phyloP scores from a whole-genome alignment of 805 yeast species.

The Yamadazyma olivae region DNA sequence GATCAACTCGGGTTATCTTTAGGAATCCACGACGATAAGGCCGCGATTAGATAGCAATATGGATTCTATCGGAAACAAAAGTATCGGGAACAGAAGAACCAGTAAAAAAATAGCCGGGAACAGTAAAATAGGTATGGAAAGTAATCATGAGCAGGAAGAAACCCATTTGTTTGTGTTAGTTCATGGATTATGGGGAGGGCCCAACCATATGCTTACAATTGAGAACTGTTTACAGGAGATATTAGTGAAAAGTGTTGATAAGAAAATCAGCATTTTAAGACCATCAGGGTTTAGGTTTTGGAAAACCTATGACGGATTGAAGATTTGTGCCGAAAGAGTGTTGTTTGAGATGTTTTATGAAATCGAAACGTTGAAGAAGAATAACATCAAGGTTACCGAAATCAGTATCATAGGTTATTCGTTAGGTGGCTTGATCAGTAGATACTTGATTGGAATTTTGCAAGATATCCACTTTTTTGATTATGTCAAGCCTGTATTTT shows the following conservation, averaged over 20 bases:
- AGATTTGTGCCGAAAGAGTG: constrained; percentile 31
- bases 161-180: constrained; percentile 37
- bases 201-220: constrained; percentile 37
- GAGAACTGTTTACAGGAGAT: constrained; percentile 29
- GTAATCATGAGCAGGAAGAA: too few relatives aligned
- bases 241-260: constrained; percentile 18
- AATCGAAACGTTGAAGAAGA: constrained; percentile 34
- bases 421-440: constrained; percentile 78
- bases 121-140: too few relatives aligned
- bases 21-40: too few relatives aligned
- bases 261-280: constrained; percentile 31
- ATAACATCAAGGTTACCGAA: constrained; percentile 44
- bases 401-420: constrained; percentile 86
- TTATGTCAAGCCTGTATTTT: constrained; percentile 33
- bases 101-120: too few relatives aligned
- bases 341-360: constrained; percentile 37
- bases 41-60: too few relatives aligned
- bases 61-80: too few relatives aligned
- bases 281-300: constrained; percentile 42
- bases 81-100: too few relatives aligned
- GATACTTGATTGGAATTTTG: constrained; percentile 71
- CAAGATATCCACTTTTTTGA: constrained; percentile 34
- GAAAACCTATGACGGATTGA: constrained; percentile 43
- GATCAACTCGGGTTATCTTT: too few relatives aligned
- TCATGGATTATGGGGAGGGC: constrained; percentile 46